Base-by-base conservation (phyloP, 805 yeast species). In the Kluyveromyces nonfermentans region DNA sequence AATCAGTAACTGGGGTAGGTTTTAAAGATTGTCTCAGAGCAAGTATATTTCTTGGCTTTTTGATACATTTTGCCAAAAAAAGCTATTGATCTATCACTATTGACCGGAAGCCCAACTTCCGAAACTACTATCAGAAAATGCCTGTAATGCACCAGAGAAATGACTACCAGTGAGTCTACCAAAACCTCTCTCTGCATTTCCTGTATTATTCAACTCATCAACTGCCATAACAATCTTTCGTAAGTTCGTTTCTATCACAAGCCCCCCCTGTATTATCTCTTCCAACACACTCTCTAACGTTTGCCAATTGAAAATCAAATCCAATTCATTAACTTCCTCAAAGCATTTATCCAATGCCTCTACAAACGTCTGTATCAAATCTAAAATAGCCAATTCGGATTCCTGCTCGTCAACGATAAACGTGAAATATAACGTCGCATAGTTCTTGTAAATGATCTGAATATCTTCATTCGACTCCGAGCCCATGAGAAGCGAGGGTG, bases 231-330 rank as follows among this genome's bases (percentile, higher is more conserved):
- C 96, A 31, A 93, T 88, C 47, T 82, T 77, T 20, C 68, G 58
- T 17, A 88, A 86, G 52, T 82, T 86, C 1, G 97, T 89, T 60
- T 93, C 98, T 32, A 93, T 85, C 7, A 93, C 98, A 94, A 93
- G 82, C 0, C 98, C 98, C 20, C 97, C 98, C 60, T 93, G 97
- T 1, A 93, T 82, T 30, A 93, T 83, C 56, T 93, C 97, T 55
- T 82, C 93, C 40, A 89, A 63, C 1, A 90, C 96, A 1, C 95
- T 82, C 60, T 90, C 94, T 28, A 90, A 68, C 5, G 88, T 94
- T 64, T 93, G 97, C 97, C 98, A 93, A 15, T 97, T 97, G 67
- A 89, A 90, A n/a, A 93, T 96, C 49, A 93, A 71, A 65, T 93
- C 98, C 53, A 93, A 71, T 60, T 93, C 98, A 62, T 96, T 89